Percentiles rank a stretch among this genome's conserved stretches.
phyloP scores from a whole-genome alignment of 2,329 filamentous ascomycete genomes.

The Ceratocystis harringtonii region DNA sequence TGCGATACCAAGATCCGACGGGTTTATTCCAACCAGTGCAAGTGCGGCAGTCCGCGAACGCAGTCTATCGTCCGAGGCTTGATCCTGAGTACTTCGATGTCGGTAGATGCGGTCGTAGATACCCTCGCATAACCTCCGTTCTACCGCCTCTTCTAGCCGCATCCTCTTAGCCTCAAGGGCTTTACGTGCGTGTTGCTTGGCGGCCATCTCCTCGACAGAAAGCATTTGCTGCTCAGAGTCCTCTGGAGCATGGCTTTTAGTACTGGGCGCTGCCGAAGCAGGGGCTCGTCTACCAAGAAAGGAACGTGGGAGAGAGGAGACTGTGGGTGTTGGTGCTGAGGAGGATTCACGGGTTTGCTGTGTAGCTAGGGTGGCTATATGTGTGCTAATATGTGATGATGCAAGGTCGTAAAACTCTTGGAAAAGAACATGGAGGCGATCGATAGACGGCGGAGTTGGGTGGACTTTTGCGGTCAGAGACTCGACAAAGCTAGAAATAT shows the following conservation, averaged over 20 bases:
- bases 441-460: conserved; percentile 65
- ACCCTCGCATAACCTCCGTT: conserved; percentile 68
- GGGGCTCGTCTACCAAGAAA: conserved; percentile 32
- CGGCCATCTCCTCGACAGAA: conserved; percentile 67
- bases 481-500: conserved; percentile 64
- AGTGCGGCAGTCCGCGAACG: conserved; percentile 87
- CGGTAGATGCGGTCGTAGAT: conserved; percentile 83
- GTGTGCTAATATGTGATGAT: conserved; percentile 68
- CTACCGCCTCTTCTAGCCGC: conserved; percentile 78
- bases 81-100: conserved; percentile 81
- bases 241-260: conserved; percentile 21
- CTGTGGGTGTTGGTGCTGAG: conserved; percentile 29
- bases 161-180: conserved; percentile 62
- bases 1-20: conserved; percentile 71
- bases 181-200: conserved; percentile 63
- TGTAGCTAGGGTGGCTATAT: conserved; percentile 66
- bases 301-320: conserved; percentile 35
- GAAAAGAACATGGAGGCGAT: conserved; percentile 70
- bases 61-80: conserved; percentile 86
- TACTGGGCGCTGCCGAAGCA: not conserved
- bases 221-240: conserved; percentile 64
- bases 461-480: conserved; percentile 79
- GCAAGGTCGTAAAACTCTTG: conserved; percentile 85
- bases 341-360: conserved; percentile 51
- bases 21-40: conserved; percentile 76